Base-by-base conservation (phyloP, 2,329 filamentous ascomycete genomes). In the Penicillium sclerotiorum region DNA sequence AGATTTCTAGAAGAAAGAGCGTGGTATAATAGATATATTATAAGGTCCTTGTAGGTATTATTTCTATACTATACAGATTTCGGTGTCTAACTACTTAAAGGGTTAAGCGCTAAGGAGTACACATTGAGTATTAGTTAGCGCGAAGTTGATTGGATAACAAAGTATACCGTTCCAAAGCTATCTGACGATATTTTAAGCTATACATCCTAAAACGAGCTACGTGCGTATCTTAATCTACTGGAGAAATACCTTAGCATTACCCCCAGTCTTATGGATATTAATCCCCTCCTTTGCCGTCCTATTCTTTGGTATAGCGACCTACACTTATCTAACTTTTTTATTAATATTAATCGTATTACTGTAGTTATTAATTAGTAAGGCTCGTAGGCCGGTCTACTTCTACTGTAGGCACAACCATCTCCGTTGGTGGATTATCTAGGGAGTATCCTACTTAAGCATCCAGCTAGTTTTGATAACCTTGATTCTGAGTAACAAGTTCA, bases 321-420 rank as follows among this genome's bases (percentile, higher is more conserved):
- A 21, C 67, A 70, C 53, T 50, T 66, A 13, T 57, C 58, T 2
- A 77, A 74, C 49, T 57, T 76, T 20, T 75, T 75, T 50, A 63
- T 74, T 11, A 20, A 61, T 22, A 27, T 69, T n/a, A 52, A 64
- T 20, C 57, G 54, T 36, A 67, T 77, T 30, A 68, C 69, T 7
- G 63, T 67, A 43, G 44, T 77, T 5, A 75, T 77, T 44, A 71
- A 77, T 56, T 77, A 73, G 72, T 69, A 76, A 56, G 63, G 66
- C 15, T 57, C 48, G 9, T 74, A 66, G 56, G 58, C 60, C 15
- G 61, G 43, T 1, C 66, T 59, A 25, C 51, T 66, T 15, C 58
- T 64, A 21, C 58, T 62, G 23, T 58, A 59, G 52, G 60, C 57
- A 1, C 53, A 50, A 11, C 60, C 54, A 33, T 46, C 62, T 15